These are phyloP conservation scores for Podila horticola DNA, from an alignment of 192 early-diverging fungal genomes.

Conservation along the genomic window DNA sequence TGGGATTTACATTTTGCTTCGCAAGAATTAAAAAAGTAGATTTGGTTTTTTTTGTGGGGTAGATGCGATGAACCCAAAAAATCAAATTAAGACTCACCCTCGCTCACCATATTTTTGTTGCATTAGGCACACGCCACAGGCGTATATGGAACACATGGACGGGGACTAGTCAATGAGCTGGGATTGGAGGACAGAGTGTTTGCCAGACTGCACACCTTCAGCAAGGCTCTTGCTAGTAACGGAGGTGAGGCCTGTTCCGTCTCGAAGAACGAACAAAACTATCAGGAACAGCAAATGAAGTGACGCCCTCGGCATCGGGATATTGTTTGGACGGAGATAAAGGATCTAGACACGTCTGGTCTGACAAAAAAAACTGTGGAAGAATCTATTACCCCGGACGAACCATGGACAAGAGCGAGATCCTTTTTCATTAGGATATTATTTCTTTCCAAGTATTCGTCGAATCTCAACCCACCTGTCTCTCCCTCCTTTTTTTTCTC, in stretches of 20 bases:
- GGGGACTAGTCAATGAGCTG: slow-evolving; percentile 72
- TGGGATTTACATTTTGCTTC: no score
- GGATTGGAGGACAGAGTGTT: slow-evolving; percentile 73
- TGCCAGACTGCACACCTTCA: slow-evolving; percentile 86
- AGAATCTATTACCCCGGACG: neutral
- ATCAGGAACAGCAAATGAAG: no score
- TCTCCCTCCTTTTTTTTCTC: neutral
- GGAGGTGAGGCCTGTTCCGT: slow-evolving; percentile 62
- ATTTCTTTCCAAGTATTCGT: no score
- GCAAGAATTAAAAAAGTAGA: neutral
- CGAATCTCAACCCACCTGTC: no score
- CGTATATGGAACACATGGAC: slow-evolving; percentile 71
- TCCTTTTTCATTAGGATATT: no score
- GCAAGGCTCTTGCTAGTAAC: slow-evolving; percentile 82
- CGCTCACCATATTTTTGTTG: neutral
- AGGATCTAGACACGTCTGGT: neutral
- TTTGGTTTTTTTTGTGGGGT: slow-evolving; percentile 1
- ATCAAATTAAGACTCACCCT: neutral
- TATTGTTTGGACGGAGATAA: neutral
- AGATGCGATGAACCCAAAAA: neutral
- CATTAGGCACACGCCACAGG: slow-evolving; percentile 83
- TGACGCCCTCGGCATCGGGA: no score
- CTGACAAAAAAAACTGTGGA: neutral
- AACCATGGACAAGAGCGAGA: no score
- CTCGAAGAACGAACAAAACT: no score